A percentile compares a stretch with the other conserved stretches of the same genome.
These are phyloP conservation scores for Hymenoscyphus occultus DNA, from an alignment of 2,329 filamentous ascomycete genomes.

Conservation along the genomic window DNA sequence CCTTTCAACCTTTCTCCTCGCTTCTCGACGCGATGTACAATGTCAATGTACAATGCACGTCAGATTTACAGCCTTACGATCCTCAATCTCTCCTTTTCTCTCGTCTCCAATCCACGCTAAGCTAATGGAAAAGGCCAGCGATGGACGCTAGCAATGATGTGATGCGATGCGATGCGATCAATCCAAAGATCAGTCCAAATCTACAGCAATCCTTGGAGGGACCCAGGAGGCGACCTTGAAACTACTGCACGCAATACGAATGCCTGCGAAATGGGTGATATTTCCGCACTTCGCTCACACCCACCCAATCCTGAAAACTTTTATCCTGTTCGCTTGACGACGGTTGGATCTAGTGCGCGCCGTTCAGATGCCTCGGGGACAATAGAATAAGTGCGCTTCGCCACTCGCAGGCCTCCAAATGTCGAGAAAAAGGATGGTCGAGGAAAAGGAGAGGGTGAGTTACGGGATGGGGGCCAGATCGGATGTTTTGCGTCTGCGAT, in stretches of 20 bases:
- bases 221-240: neutral
- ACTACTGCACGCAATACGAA: neutral
- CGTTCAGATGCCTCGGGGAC: neutral
- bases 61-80: slow-evolving; percentile 1
- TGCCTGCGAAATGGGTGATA: neutral
- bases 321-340: neutral
- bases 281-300: neutral
- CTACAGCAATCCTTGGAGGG: neutral
- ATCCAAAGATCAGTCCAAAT: neutral
- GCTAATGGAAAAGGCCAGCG: neutral
- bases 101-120: neutral
- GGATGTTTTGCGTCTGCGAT: neutral
- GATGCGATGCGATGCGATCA: neutral
- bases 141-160: neutral
- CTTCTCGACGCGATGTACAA: neutral
- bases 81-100: neutral
- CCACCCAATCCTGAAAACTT: neutral
- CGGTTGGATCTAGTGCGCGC: neutral
- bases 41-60: neutral
- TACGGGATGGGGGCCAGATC: slow-evolving; percentile 12
- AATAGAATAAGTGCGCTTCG: neutral
- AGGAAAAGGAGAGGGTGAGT: neutral
- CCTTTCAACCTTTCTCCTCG: neutral
- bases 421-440: neutral
- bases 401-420: neutral